These are phyloP conservation scores for Suillus discolor DNA, from an alignment of 768 basidiomycete genomes.

Conservation along the genomic window DNA sequence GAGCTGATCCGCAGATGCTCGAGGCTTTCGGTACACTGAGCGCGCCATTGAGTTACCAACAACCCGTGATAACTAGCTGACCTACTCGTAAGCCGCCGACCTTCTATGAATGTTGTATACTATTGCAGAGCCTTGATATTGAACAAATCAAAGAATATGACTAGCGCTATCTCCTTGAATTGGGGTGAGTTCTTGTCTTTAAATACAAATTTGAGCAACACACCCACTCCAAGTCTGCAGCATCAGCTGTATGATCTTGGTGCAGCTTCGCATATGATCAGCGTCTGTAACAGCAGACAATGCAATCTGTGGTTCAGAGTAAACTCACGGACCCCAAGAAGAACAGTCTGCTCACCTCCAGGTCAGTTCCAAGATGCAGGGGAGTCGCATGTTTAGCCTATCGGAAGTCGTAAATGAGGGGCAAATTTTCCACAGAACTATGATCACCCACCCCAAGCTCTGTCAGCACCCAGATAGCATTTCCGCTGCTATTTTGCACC, in stretches of 20 bases:
- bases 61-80: conserved; percentile 7
- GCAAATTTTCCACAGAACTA: too few species aligned
- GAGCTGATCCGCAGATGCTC: conserved; percentile 34
- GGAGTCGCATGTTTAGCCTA: too few species aligned
- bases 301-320: conserved; percentile 60
- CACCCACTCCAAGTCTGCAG: conserved; percentile 95
- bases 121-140: conserved; percentile 92
- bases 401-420: too few species aligned
- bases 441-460: too few species aligned
- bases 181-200: conserved; percentile 15
- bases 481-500: too few species aligned
- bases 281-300: conserved; percentile 91
- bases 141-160: conserved; percentile 92
- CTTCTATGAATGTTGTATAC: conserved; percentile 91
- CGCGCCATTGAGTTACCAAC: not conserved
- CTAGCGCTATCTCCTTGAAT: conserved; percentile 83
- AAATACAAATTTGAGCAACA: conserved; percentile 1
- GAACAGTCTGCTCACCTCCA: conserved; percentile 66
- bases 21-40: conserved; percentile 67
- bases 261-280: conserved; percentile 77
- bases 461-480: too few species aligned
- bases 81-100: conserved; percentile 84
- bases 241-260: conserved; percentile 80
- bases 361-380: too few species aligned
- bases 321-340: not conserved